Evolutionary conservation across 2,329 filamentous ascomycete genomes (phyloP), one percentile per base, ranked within the genome.

Genomic region (Diatrype stigma): DNA sequence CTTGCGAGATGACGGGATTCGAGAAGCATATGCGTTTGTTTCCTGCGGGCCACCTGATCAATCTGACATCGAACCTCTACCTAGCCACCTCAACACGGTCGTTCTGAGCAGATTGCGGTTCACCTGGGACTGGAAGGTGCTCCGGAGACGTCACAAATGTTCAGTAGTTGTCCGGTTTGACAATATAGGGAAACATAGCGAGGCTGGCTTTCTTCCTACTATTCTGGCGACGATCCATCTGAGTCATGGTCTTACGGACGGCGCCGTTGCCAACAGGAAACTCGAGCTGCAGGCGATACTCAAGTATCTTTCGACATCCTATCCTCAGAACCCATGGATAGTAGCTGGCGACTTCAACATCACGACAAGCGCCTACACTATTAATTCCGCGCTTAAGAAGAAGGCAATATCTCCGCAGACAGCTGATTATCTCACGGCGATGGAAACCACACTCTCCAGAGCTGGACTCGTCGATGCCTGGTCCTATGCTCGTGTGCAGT

Each of bases 291-390:
- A 76, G 44, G 71, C 66, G 19, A 61, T 87, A 1, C 60, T 79
- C 2, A 63, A 63, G 7, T 66, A 83, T 60, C 57, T 87, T 16
- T 61, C 65, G 1, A 57, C 54, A 1, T 57, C 66, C 0, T 77
- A 80, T 45, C 55, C 67, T 1, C 49, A 64, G 0, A 72, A 76
- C 35, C 73, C 80, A 4, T 82, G 77, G 71, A 68, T 86, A 3
- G 58, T 88, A 19, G 78, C 79, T 0, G 85, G 85, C 3, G 83
- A 87, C 60, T 84, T 86, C 62, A 87, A 87, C 57, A 69, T 87
- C 22, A 71, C 78, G 6, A 85, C 82, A 0, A 87, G 84, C 1
- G 67, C 71, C 2, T 72, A 73, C 48, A 80, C 81, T 0, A 76
- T 87, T 32, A 69, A 78, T 11, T 67, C 70, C 3, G 81, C 83